Evolutionary conservation across 1,284 basidiomycete species (phyloP).

Genomic region (Heterobasidion irregulare): DNA sequence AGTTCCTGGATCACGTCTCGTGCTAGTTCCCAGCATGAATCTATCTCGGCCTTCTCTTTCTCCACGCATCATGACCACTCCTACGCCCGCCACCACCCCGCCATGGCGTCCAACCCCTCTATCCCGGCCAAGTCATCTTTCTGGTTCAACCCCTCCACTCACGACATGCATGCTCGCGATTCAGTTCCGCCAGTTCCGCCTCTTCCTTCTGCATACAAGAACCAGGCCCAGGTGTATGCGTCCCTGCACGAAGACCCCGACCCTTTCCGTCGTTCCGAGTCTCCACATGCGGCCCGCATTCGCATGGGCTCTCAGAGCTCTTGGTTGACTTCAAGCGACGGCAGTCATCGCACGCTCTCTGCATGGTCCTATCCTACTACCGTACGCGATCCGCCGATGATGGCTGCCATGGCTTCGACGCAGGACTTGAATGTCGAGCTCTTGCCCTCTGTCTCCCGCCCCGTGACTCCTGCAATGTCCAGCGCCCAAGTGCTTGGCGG

Average conservation of each 20-base stretch:
- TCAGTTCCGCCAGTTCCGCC: slow-evolving; percentile 54
- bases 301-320: slow-evolving; percentile 58
- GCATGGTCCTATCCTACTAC: slow-evolving; percentile 60
- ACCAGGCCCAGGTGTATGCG: slow-evolving; percentile 19
- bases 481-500: slow-evolving; percentile 55
- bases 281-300: slow-evolving; percentile 29
- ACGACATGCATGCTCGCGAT: slow-evolving; percentile 19
- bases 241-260: slow-evolving; percentile 39
- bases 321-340: slow-evolving; percentile 58
- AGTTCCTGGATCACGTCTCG: slow-evolving; percentile 70
- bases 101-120: slow-evolving; percentile 34
- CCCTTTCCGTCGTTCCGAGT: slow-evolving; percentile 43
- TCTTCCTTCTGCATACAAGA: slow-evolving; percentile 46
- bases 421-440: slow-evolving; percentile 34
- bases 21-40: slow-evolving; percentile 44
- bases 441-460: slow-evolving; percentile 28
- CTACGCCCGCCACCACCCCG: slow-evolving; percentile 19
- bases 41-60: slow-evolving; percentile 62
- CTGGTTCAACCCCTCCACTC: slow-evolving; percentile 46
- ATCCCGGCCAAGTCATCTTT: slow-evolving; percentile 49
- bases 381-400: slow-evolving; percentile 18
- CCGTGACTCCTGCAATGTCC: slow-evolving; percentile 43
- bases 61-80: slow-evolving; percentile 47
- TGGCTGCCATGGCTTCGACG: slow-evolving; percentile 17
- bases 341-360: slow-evolving; percentile 46